phyloP scores from a whole-genome alignment of 495 filamentous ascomycete genomes.

The Stereocaulon alpinum region DNA sequence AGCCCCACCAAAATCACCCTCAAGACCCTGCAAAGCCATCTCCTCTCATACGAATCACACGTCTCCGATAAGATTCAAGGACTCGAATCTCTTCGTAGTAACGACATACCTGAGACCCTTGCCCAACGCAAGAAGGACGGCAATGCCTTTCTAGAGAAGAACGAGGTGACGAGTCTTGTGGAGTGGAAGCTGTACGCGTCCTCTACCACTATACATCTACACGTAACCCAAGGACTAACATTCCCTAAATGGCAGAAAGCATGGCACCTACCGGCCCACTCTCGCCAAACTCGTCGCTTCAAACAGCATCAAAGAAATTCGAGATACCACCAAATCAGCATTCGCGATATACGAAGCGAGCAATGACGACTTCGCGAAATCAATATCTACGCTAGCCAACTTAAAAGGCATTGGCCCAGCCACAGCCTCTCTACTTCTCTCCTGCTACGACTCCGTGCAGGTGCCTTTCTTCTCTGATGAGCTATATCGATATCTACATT shows the following conservation, averaged over 20 bases:
- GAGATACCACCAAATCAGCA: conserved; percentile 24
- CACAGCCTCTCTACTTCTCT: conserved; percentile 40
- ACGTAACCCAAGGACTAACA: background rate
- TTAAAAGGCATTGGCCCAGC: conserved; percentile 44
- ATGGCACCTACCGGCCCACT: conserved; percentile 39
- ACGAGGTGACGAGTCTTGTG: conserved; percentile 23
- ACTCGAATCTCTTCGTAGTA: conserved; percentile 14
- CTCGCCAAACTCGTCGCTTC: conserved; percentile 34
- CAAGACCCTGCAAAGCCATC: background rate
- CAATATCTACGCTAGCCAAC: conserved; percentile 25
- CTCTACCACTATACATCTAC: background rate
- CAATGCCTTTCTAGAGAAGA: conserved; percentile 21
- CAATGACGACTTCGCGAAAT: conserved; percentile 9
- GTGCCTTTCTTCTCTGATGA: conserved; percentile 47
- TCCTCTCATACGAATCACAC: conserved; percentile 4
- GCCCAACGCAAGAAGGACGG: conserved; percentile 13
- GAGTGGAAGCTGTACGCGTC: conserved; percentile 27
- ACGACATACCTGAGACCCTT: conserved; percentile 10
- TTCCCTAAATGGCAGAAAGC: conserved; percentile 27
- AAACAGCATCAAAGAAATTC: conserved; percentile 26
- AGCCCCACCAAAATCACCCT: conserved; percentile 1
- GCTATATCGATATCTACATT: conserved; percentile 36
- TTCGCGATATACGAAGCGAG: conserved; percentile 17
- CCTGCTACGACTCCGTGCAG: conserved; percentile 24
- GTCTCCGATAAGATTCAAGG: conserved; percentile 8